These are phyloP conservation scores for Exophiala xenobiotica DNA, from an alignment of 2,329 filamentous ascomycete genomes.

Conservation along the genomic window DNA sequence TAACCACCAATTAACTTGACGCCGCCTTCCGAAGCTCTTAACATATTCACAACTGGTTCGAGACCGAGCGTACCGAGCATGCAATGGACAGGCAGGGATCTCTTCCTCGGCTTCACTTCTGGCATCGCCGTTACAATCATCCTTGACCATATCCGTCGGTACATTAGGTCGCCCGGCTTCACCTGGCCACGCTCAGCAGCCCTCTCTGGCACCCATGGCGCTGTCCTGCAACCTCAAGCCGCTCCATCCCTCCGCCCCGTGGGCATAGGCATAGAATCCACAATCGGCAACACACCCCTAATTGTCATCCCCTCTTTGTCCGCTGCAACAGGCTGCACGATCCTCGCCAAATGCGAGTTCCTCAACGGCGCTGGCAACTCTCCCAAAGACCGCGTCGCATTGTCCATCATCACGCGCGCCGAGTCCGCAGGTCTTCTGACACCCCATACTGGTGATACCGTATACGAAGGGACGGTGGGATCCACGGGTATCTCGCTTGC, in stretches of 20 bases:
- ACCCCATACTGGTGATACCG: conserved; percentile 82
- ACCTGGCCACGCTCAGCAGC: not conserved
- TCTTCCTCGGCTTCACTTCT: conserved; percentile 41
- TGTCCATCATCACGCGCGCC: conserved; percentile 82
- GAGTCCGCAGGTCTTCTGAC: conserved; percentile 73
- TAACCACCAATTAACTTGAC: too few relatives aligned
- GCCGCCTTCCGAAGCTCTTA: too few relatives aligned
- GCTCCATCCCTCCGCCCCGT: too few relatives aligned
- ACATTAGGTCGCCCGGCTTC: not conserved
- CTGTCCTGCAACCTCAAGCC: too few relatives aligned
- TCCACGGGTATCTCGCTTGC: conserved; percentile 95
- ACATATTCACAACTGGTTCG: too few relatives aligned
- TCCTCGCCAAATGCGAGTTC: conserved; percentile 93
- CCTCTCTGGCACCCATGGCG: too few relatives aligned
- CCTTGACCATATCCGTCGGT: conserved; percentile 19
- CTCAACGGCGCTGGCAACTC: conserved; percentile 92
- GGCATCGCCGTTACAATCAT: conserved; percentile 33
- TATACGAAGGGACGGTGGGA: conserved; percentile 96
- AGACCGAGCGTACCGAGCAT: too few relatives aligned
- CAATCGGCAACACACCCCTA: conserved; percentile 90
- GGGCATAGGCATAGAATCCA: conserved; percentile 73
- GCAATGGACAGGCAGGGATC: conserved; percentile 37
- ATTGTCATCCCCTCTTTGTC: conserved; percentile 83
- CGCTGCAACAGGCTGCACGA: conserved; percentile 80
- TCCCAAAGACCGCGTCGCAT: conserved; percentile 91